Base-by-base conservation (phyloP, 2,329 filamentous ascomycete species). In the Teratosphaeria zuluensis region DNA sequence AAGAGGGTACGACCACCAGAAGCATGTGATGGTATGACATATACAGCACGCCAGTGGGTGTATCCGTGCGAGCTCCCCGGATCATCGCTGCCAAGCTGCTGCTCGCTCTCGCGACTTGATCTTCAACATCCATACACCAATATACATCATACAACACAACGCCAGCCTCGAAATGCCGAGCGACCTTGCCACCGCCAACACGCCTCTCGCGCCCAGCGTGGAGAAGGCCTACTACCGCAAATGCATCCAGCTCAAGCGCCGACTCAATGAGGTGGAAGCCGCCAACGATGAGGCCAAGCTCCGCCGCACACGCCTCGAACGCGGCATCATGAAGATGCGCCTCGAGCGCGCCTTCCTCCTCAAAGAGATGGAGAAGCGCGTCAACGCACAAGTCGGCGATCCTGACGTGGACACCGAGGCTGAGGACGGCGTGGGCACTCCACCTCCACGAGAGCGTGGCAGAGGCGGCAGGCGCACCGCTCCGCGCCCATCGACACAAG, bases 201-300 rank as follows among this genome's bases (percentile, higher is more conserved):
- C 72, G n/a, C 72, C 78, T 12, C 81, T 86, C 58, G 90, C 92
- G 21, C 92, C 94, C 16, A 95, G 91, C 16, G 91, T 97, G 63
- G 92, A 99, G 75, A 88, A 92, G 72, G 92, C 92, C 55, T 99
- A 97, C 76, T 91, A 94, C 69, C 85, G 90, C 64, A 97, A 99
- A 84, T 97, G 92, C 74, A 90, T 96, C 71, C 89, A 95, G 68
- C 83, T 99, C 24, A 95, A 95, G 77, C 88, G 90, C 68, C 88
- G 94, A 61, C 89, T 94, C 63, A 88, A 86, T 72, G 92, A 96
- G 73, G 90, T 97, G 67, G 92, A 97, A 73, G 86, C 90, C 61
- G 87, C 90, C 70, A 96, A 96, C 73, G 91, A 96, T 68, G 83
- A 88, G 59, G 87, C 90, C 53, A 84, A 90, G 57, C 78, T 90